Evolutionary conservation across 306 rosid species (phyloP).

Genomic region (Malus orientalis): DNA sequence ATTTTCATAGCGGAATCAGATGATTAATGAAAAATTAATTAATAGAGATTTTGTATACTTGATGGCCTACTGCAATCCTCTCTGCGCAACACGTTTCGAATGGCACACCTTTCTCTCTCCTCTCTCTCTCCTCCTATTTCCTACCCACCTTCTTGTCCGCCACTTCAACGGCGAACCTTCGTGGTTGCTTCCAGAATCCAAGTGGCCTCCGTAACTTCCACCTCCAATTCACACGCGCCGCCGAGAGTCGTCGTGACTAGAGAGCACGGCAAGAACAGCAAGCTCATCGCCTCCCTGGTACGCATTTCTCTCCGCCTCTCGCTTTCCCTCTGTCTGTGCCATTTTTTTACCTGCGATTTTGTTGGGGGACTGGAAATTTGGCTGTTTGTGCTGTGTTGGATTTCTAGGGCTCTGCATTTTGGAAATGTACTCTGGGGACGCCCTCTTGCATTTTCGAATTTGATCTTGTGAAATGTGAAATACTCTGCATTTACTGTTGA

Average conservation of each 20-base stretch:
- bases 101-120: constrained; percentile 45
- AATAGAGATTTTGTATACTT: neutral
- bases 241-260: constrained; percentile 86
- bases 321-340: neutral
- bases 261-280: constrained; percentile 93
- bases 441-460: constrained; percentile 8
- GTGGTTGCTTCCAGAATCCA: constrained; percentile 9
- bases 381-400: neutral
- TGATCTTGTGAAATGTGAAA: neutral
- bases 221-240: constrained; percentile 18
- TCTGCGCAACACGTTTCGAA: constrained; percentile 71
- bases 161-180: constrained; percentile 41
- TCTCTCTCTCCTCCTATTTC: constrained; percentile 19
- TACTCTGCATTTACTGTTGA: neutral
- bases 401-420: constrained; percentile 3
- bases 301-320: neutral
- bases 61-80: constrained; percentile 17
- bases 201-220: constrained; percentile 27
- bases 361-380: neutral
- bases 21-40: neutral
- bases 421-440: neutral
- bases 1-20: neutral
- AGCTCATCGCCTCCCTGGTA: constrained; percentile 84
- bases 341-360: neutral
- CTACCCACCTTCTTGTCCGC: constrained; percentile 24